Evolutionary conservation across 2,329 filamentous ascomycete genomes (phyloP), one percentile per base, ranked within the genome.

Genomic region (Alternaria consortialis): DNA sequence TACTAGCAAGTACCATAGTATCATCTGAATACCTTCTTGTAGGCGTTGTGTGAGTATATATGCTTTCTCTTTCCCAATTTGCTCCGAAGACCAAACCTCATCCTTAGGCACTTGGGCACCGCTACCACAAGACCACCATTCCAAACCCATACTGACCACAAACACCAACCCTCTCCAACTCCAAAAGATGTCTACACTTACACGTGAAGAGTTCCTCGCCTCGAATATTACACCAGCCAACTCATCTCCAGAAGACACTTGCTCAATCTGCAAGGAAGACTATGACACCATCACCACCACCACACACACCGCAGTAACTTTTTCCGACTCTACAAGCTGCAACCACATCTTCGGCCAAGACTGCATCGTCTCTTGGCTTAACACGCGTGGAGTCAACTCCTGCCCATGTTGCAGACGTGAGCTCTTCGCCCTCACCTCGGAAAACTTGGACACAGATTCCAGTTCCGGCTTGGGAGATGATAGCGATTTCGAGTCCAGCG

Each of bases 181-280:
- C 17, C 7, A 20, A 15, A 58, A n/a, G 8, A 59, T 59, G 52
- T 5, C 13, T 8, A 32, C 17, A 3, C 36, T 13, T 11, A 56
- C 46, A 13, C 53, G 39, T 15, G 5, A 13, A 2, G 12, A 56
- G 6, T 60, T 56, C 37, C 53, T 60, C 27, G 23, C 13, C 17
- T 11, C 23, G 15, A 32, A 25, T 39, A 52, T 56, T 6, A 52
- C 39, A 1, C 25, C 23, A 11, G 25, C 27, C 31, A 13, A 3
- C 4, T 20, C 34, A n/a, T 44, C 46, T 17, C 36, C 39, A 13
- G 17, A 25, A 7, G 15, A 42, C 23, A 12, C 25, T 15, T 60
- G 58, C 27, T 4, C 53, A 13, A 56, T 60, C 53, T 60, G 58
- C 46, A 17, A 9, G 11, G 44, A 56, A 34, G 31, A 44, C 11